Percentiles rank a stretch among this genome's conserved stretches.
These are phyloP conservation scores for Hamamelis virginiana DNA, from an alignment of 164 flowering plant species.

Conservation along the genomic window DNA sequence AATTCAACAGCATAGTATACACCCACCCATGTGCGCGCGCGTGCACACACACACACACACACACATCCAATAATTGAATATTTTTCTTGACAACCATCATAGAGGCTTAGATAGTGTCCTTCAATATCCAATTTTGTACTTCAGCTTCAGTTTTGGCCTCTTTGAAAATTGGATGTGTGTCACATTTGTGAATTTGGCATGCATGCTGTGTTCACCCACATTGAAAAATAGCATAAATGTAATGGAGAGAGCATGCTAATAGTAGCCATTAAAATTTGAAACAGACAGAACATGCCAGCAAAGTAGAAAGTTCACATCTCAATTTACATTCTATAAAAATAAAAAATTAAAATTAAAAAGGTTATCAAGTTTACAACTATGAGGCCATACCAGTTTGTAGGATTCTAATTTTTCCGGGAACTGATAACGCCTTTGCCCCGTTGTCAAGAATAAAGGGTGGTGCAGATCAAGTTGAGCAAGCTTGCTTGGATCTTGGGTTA, in stretches of 20 bases:
- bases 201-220: no score
- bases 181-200: no score
- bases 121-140: no score
- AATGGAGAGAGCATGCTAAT: not conserved
- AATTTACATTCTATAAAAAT: no score
- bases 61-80: no score
- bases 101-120: no score
- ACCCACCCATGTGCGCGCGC: no score
- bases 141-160: no score
- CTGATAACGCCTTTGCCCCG: slow-evolving; percentile 66
- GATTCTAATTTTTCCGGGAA: slow-evolving; percentile 77
- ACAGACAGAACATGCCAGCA: not conserved
- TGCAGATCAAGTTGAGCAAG: slow-evolving; percentile 86
- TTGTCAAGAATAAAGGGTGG: slow-evolving; percentile 79
- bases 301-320: not conserved
- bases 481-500: slow-evolving; percentile 91
- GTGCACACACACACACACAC: no score
- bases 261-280: not conserved
- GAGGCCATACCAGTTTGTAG: slow-evolving; percentile 59
- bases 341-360: not conserved
- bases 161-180: no score
- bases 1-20: no score
- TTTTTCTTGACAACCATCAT: no score
- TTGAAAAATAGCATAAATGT: not conserved
- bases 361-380: not conserved